These are phyloP conservation scores for Ilyonectria sp. DNA, from an alignment of 2,329 filamentous ascomycete species.

Conservation along the genomic window DNA sequence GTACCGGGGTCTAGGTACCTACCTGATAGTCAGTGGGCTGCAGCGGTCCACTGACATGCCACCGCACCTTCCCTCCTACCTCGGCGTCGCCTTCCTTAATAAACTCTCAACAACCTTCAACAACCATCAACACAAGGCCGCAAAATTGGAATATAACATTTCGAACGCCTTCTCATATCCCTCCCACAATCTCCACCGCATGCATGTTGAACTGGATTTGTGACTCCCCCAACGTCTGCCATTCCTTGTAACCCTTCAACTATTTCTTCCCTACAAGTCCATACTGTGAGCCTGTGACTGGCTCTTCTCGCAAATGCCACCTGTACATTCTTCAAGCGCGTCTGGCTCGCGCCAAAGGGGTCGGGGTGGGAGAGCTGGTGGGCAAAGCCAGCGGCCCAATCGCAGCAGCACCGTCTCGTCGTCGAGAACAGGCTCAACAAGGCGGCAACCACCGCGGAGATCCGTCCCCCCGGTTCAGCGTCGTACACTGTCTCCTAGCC, in stretches of 20 bases:
- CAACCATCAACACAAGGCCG: background rate
- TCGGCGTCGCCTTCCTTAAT: background rate
- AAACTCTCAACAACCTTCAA: background rate
- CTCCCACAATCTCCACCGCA: background rate
- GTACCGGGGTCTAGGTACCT: background rate
- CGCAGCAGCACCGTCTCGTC: conserved; percentile 25
- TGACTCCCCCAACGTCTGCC: background rate
- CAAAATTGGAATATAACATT: background rate
- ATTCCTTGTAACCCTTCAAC: background rate
- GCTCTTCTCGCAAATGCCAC: conserved; percentile 31
- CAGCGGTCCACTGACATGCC: background rate
- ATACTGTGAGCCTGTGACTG: background rate
- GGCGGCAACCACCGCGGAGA: conserved; percentile 8
- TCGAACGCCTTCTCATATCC: background rate
- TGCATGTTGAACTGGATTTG: background rate
- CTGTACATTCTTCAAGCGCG: conserved; percentile 17
- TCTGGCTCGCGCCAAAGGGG: conserved; percentile 28
- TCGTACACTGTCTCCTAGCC: background rate
- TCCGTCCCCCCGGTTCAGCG: background rate
- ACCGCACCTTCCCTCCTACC: background rate
- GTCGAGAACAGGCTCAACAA: conserved; percentile 20
- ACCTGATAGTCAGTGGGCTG: background rate
- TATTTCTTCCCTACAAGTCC: background rate
- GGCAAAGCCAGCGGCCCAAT: conserved; percentile 9
- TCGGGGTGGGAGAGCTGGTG: conserved; percentile 22